Percentiles rank a stretch among this genome's conserved stretches.
These are phyloP conservation scores for Brassica nigra DNA, from an alignment of 345 rosid genomes.

Conservation along the genomic window DNA sequence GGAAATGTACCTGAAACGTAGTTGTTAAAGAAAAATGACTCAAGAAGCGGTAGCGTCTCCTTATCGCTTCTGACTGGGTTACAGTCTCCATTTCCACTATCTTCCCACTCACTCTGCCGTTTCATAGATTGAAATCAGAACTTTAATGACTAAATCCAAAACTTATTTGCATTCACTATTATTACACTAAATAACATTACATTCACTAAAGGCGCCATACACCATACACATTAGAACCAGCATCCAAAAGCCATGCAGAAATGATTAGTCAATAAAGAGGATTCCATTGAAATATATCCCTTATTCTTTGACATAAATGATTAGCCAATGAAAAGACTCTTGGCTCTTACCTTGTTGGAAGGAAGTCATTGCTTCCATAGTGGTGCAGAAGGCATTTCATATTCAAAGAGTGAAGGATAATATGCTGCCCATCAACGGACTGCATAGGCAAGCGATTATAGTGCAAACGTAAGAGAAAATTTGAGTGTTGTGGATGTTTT, in stretches of 20 bases:
- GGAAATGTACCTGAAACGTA: slow-evolving; percentile 64
- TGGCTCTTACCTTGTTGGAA: slow-evolving; percentile 53
- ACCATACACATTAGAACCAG: not conserved
- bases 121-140: slow-evolving; percentile 17
- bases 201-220: not conserved
- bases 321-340: not conserved
- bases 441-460: slow-evolving; percentile 44
- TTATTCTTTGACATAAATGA: slow-evolving; percentile 2
- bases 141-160: not conserved
- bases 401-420: slow-evolving; percentile 82
- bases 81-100: slow-evolving; percentile 83
- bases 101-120: slow-evolving; percentile 73
- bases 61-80: slow-evolving; percentile 79
- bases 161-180: not conserved
- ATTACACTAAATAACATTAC: not conserved
- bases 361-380: slow-evolving; percentile 76
- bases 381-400: slow-evolving; percentile 88
- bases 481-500: not conserved
- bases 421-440: slow-evolving; percentile 92
- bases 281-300: not conserved
- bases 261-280: not conserved
- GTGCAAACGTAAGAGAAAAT: slow-evolving; percentile 17
- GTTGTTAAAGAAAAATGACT: slow-evolving; percentile 94
- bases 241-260: slow-evolving; percentile 6
- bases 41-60: slow-evolving; percentile 84